A percentile compares a stretch with the other conserved stretches of the same genome.
These are phyloP conservation scores for Salvia hispanica DNA, from an alignment of 257 asterid genomes.

Conservation along the genomic window DNA sequence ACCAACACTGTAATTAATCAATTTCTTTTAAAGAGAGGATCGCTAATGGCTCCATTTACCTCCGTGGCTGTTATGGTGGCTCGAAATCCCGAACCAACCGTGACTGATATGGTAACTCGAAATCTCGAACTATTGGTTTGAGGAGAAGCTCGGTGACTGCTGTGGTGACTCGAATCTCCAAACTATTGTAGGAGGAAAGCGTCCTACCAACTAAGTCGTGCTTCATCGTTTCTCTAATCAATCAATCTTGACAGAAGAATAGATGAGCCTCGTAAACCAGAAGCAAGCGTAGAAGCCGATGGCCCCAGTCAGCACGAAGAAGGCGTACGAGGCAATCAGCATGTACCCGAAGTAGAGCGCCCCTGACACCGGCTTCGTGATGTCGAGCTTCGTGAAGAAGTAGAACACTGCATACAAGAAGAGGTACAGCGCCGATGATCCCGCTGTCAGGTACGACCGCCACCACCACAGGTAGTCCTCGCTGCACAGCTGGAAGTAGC, in stretches of 20 bases:
- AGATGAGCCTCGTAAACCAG: constrained; percentile 78
- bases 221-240: constrained; percentile 26
- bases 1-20: not conserved
- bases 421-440: constrained; percentile 72
- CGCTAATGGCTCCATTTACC: too few relatives aligned
- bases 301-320: constrained; percentile 78
- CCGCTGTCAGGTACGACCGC: constrained; percentile 71
- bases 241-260: constrained; percentile 83
- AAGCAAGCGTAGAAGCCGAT: constrained; percentile 80
- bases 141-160: too few relatives aligned
- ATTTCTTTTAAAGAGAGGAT: too few relatives aligned
- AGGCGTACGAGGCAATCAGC: constrained; percentile 71
- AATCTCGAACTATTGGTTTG: too few relatives aligned
- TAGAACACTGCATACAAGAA: constrained; percentile 74
- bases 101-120: too few relatives aligned
- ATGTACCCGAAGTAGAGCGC: constrained; percentile 75
- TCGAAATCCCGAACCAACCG: not conserved
- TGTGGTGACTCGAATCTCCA: too few relatives aligned
- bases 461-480: constrained; percentile 93
- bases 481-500: constrained; percentile 86
- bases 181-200: too few relatives aligned
- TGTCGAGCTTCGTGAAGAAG: constrained; percentile 81
- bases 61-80: too few relatives aligned
- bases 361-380: constrained; percentile 71
- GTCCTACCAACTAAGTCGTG: too few relatives aligned